Base-by-base conservation (phyloP, 2,329 filamentous ascomycete genomes). In the Sclerotinia trifoliorum region DNA sequence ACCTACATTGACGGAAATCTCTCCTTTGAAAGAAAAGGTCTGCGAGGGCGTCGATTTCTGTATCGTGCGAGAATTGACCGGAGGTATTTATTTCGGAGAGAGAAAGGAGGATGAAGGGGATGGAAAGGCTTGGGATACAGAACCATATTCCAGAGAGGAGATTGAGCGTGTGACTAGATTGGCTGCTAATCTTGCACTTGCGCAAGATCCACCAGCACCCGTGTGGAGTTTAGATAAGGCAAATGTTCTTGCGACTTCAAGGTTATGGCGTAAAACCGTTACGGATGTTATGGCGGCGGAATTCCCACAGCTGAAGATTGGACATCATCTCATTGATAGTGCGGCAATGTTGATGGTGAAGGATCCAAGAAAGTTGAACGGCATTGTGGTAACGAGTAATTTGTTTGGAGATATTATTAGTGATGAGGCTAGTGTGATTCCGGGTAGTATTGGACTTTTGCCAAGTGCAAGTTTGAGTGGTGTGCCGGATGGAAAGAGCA, bases 341-440 rank as follows among this genome's bases (percentile, higher is more conserved):
- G 94, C 94, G n/a, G 94, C 94, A 73, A 97, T 98, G 94, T 83
- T 97, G 74, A 93, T 98, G 90, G 87, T 98, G 77, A 97, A 96
- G 89, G 94, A 94, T 81, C 94, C 94, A 13, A 85, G 89, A 15
- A 87, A 88, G 29, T 84, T 98, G 65, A 98, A 97, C 79, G 95
- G 94, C 66, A 88, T 98, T 48, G 87, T 98, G 58, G 89, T 98
- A 72, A 96, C 94, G 17, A 94, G 90, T 83, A 99, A 98, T 80
- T 79, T 98, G 74, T 97, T 97, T 78, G 95, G 94, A 71, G 94
- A 98, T 80, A 98, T 98, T 78, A 93, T 99, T 77, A 92, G 87
- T 77, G 94, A 98, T 78, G 94, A 98, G 84, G 94, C 94, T 5
- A 94, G 90, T 75, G 94, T 96, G 63, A 98, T 98, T 74, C 93